A percentile compares a stretch with the other conserved stretches of the same genome.
phyloP scores from a whole-genome alignment of 176 grass and related monocot genomes.

The Lolium rigidum region DNA sequence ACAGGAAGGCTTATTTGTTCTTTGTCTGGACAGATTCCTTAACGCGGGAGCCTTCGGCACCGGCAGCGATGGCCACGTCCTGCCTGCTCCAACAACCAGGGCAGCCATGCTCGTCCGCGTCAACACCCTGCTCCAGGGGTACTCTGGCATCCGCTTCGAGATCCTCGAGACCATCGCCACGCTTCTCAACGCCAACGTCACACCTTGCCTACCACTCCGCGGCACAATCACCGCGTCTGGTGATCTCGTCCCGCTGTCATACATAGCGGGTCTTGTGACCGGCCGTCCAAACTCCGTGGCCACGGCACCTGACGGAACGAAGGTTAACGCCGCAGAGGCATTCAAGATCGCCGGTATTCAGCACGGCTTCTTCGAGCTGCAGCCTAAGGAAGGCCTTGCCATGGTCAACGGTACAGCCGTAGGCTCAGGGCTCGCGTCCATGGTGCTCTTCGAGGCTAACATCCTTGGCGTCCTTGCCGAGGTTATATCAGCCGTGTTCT shows the following conservation, averaged over 20 bases:
- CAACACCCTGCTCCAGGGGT: conserved; percentile 88
- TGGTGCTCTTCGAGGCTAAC: conserved; percentile 80
- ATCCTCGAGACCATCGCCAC: conserved; percentile 75
- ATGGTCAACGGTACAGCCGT: conserved; percentile 91
- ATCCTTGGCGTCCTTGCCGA: conserved; percentile 64
- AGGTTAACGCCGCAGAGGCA: conserved; percentile 53
- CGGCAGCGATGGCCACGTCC: conserved; percentile 59
- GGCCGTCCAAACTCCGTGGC: conserved; percentile 71
- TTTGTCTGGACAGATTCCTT: conserved; percentile 20
- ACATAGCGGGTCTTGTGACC: conserved; percentile 77
- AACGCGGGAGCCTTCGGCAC: conserved; percentile 69
- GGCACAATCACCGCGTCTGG: conserved; percentile 89
- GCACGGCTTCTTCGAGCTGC: conserved; percentile 68
- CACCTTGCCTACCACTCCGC: conserved; percentile 81
- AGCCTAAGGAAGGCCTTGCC: conserved; percentile 89
- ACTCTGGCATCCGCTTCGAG: conserved; percentile 91
- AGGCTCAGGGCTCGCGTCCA: conserved; percentile 75
- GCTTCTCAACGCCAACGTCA: conserved; percentile 81
- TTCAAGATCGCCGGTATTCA: conserved; percentile 63
- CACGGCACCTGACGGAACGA: conserved; percentile 33
- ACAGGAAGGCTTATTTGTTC: too few relatives aligned
- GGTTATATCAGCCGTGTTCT: conserved; percentile 79
- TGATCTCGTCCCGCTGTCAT: conserved; percentile 80
- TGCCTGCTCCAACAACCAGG: conserved; percentile 59
- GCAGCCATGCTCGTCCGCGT: conserved; percentile 92